Percentiles rank a stretch among this genome's conserved stretches.
These are phyloP conservation scores for Aspergillus persii DNA, from an alignment of 2,329 filamentous ascomycete genomes.

Conservation along the genomic window DNA sequence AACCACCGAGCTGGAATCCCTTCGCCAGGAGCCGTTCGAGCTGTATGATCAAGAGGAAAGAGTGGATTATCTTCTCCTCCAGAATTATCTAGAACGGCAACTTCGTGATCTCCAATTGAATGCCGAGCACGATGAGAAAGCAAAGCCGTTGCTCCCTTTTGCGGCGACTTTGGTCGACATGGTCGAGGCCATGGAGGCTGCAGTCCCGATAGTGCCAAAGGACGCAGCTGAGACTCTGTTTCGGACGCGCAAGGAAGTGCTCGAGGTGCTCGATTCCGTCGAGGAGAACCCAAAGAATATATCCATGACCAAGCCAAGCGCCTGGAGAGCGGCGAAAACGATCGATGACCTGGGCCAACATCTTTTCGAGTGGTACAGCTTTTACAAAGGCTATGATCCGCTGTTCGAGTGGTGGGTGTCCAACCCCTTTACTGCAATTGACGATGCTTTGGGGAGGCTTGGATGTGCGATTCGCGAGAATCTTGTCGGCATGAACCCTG, in stretches of 20 bases:
- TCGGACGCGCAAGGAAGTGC: neutral
- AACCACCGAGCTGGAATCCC: neutral
- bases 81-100: conserved; percentile 43
- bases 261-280: neutral
- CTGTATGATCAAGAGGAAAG: conserved; percentile 30
- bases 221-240: neutral
- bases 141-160: neutral
- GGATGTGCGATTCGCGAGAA: neutral
- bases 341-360: conserved; percentile 41
- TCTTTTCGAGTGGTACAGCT: conserved; percentile 49
- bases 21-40: neutral
- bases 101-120: conserved; percentile 42
- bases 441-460: conserved; percentile 10
- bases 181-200: neutral
- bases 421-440: conserved; percentile 47
- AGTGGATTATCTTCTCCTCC: conserved; percentile 40
- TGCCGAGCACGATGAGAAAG: conserved; percentile 12
- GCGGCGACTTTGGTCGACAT: neutral
- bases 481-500: neutral
- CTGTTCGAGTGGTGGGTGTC: conserved; percentile 58
- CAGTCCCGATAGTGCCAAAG: neutral
- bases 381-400: conserved; percentile 57
- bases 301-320: neutral
- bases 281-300: neutral
- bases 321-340: conserved; percentile 27